These are phyloP conservation scores for Cyclotella sp. DNA, from an alignment of 108 stramenopile species.

Conservation along the genomic window DNA sequence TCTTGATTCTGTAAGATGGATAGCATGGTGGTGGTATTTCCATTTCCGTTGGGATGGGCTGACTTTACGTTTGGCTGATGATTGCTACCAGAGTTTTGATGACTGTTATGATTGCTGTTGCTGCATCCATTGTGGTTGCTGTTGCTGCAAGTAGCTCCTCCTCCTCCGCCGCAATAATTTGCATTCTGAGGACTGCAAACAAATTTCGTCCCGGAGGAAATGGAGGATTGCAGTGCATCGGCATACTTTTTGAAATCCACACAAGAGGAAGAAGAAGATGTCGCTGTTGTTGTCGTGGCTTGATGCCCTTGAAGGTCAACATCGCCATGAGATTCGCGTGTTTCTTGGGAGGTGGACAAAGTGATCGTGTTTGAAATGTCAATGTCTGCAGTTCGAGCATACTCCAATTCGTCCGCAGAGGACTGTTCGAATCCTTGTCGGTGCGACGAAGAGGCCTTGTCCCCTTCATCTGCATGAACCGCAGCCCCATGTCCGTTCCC, in stretches of 20 bases:
- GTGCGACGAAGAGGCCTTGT: neutral
- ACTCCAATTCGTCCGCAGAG: neutral
- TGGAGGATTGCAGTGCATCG: conserved; percentile 19
- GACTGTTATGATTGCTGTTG: conserved; percentile 3
- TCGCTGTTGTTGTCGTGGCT: neutral
- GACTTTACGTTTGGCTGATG: neutral
- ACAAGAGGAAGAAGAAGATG: conserved; percentile 1
- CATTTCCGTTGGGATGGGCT: conserved; percentile 3
- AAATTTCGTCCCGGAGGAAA: neutral
- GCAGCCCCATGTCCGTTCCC: neutral
- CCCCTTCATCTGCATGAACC: neutral
- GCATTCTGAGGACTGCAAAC: neutral
- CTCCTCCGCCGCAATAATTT: neutral
- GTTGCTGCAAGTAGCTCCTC: neutral
- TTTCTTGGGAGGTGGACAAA: neutral
- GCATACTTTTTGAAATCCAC: conserved; percentile 27
- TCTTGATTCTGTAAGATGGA: conserved; percentile 18
- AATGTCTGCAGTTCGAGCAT: neutral
- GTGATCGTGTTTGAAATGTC: neutral
- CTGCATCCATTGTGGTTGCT: conserved; percentile 12
- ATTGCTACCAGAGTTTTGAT: neutral
- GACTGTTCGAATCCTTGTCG: too few relatives aligned
- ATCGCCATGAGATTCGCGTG: neutral
- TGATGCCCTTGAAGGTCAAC: neutral
- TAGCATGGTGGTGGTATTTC: neutral